phyloP scores from a whole-genome alignment of 2,329 filamentous ascomycete genomes.

The Cordyceps tenuipes region DNA sequence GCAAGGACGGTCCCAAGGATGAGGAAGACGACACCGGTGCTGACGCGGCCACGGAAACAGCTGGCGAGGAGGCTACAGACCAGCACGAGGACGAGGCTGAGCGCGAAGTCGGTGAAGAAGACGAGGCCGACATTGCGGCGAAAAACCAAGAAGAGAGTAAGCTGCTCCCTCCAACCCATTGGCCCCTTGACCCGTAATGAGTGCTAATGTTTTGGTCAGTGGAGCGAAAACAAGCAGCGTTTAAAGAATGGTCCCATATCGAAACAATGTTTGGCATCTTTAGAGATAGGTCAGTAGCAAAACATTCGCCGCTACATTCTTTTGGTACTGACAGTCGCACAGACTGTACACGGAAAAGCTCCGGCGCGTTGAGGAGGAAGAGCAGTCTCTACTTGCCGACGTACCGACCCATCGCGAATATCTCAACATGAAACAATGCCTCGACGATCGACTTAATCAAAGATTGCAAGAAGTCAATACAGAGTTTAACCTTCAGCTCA shows the following conservation, averaged over 20 bases:
- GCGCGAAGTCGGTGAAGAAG: conserved; percentile 41
- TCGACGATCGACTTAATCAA: conserved; percentile 73
- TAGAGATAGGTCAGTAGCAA: conserved; percentile 60
- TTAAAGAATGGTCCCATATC: conserved; percentile 69
- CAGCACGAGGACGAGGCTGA: conserved; percentile 27
- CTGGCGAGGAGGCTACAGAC: conserved; percentile 25
- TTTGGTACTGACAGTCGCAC: conserved; percentile 19
- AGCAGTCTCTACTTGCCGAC: conserved; percentile 50
- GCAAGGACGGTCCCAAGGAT: conserved; percentile 23
- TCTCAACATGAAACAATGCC: conserved; percentile 78
- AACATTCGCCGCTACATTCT: not conserved
- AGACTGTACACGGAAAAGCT: conserved; percentile 87
- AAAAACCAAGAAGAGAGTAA: conserved; percentile 59
- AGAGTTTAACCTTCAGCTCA: conserved; percentile 64
- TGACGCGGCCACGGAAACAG: conserved; percentile 19
- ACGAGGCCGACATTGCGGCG: conserved; percentile 46
- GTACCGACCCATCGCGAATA: conserved; percentile 82
- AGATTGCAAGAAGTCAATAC: conserved; percentile 70
- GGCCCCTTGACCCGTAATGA: conserved; percentile 11
- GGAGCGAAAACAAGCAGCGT: conserved; percentile 68
- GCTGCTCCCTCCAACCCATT: conserved; percentile 15
- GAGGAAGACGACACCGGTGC: conserved; percentile 14
- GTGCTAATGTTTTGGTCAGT: conserved; percentile 40
- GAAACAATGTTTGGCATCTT: conserved; percentile 86
- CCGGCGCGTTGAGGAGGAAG: conserved; percentile 66